Percentiles rank a stretch among this genome's conserved stretches.
Evolutionary conservation across 1,139 yeast species (phyloP).

Genomic region (Suhomyces bokatorum): DNA sequence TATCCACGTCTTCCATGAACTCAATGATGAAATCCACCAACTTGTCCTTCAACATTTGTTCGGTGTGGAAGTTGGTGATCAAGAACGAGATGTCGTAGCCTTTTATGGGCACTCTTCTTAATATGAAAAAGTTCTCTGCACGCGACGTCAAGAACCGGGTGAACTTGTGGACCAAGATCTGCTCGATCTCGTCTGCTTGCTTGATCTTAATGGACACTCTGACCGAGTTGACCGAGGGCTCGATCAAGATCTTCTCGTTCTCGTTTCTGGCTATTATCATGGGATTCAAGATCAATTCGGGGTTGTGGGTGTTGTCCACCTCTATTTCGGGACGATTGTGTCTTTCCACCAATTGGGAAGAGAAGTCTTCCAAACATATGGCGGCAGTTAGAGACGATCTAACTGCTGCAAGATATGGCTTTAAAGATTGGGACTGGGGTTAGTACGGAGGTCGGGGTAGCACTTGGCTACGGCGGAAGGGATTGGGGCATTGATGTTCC

Average conservation of each 20-base stretch:
- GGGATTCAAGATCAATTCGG: slow-evolving; percentile 85
- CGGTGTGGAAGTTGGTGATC: slow-evolving; percentile 92
- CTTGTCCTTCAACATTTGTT: slow-evolving; percentile 92
- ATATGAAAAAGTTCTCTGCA: slow-evolving; percentile 90
- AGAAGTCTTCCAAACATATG: slow-evolving; percentile 89
- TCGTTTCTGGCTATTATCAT: slow-evolving; percentile 92
- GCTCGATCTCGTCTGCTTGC: slow-evolving; percentile 97
- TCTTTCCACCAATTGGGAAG: slow-evolving; percentile 93
- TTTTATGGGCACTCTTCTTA: slow-evolving; percentile 86
- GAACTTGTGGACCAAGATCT: slow-evolving; percentile 88
- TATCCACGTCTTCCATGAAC: slow-evolving; percentile 98
- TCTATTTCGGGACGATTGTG: slow-evolving; percentile 98
- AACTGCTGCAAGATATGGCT: slow-evolving; percentile 93
- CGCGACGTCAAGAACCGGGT: slow-evolving; percentile 91
- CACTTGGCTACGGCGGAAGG: not conserved
- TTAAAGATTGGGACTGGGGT: slow-evolving; percentile 80
- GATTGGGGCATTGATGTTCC: not conserved
- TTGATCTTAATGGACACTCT: slow-evolving; percentile 89
- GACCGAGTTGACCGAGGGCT: slow-evolving; percentile 88
- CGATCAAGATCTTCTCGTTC: slow-evolving; percentile 88
- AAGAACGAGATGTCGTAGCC: slow-evolving; percentile 94
- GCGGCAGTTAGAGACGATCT: slow-evolving; percentile 94
- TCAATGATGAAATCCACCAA: slow-evolving; percentile 95
- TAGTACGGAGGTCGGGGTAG: not conserved
- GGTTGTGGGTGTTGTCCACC: slow-evolving; percentile 59